Evolutionary conservation across 352 stramenopile genomes (phyloP).

Genomic region (Phytophthora macrochlamydospora): DNA sequence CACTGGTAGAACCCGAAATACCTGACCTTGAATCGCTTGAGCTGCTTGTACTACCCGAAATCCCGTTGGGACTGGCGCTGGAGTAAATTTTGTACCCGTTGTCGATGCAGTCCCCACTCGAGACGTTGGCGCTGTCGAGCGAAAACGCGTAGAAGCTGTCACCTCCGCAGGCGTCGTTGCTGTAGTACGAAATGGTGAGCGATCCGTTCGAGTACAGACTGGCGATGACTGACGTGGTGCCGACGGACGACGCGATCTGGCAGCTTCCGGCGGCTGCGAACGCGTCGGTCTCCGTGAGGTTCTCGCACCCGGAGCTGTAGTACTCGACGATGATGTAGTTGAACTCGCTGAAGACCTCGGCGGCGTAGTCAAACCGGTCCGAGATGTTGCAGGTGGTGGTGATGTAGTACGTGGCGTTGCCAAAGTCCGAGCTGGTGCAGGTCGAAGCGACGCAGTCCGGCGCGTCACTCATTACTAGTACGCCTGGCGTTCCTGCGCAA

Average conservation of each 20-base stretch:
- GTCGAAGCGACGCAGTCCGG: constrained; percentile 7
- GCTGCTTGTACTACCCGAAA: background rate
- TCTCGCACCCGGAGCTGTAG: constrained; percentile 6
- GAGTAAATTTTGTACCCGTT: background rate
- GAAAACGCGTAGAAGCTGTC: constrained; percentile 6
- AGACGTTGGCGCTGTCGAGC: background rate
- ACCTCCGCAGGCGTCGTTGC: constrained; percentile 15
- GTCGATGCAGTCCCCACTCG: background rate
- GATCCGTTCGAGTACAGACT: constrained; percentile 24
- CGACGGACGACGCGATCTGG: constrained; percentile 19
- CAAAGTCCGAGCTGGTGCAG: constrained; percentile 6
- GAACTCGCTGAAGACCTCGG: constrained; percentile 19
- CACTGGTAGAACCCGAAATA: background rate
- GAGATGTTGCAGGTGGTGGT: constrained; percentile 16
- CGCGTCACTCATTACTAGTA: constrained; percentile 15
- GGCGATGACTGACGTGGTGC: constrained; percentile 16
- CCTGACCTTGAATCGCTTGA: background rate
- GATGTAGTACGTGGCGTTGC: constrained; percentile 21
- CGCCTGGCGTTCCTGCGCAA: constrained; percentile 19
- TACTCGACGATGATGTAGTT: constrained; percentile 26
- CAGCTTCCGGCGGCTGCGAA: constrained; percentile 19
- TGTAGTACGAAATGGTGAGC: constrained; percentile 15
- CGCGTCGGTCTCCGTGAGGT: constrained; percentile 9
- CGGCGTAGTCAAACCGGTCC: constrained; percentile 13
- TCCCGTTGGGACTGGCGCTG: background rate